Base-by-base conservation (phyloP, 129 eudicot genomes). In the Artemisia argyi region DNA sequence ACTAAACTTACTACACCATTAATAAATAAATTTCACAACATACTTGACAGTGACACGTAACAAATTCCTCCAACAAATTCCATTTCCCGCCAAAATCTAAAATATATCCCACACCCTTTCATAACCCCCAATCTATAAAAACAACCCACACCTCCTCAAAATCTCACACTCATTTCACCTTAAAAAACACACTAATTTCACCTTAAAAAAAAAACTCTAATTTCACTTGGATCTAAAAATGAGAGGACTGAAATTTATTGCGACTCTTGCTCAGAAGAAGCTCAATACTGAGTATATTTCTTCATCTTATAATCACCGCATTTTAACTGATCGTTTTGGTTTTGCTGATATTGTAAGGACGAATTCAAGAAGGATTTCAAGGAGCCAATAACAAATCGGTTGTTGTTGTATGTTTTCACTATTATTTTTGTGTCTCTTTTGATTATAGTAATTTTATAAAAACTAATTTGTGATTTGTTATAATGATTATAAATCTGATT, bases 371-470 rank as follows among this genome's bases (percentile, higher is more conserved):
- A 79, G 68, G 71, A 53, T 12, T 79, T 30, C 76, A 83, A 79
- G 81, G 87, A 83, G 76, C 87, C 46, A 69, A 83, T 19, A 79
- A 79, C 78, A 83, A 83, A 68, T 75, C 83, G 5, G 58, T 79
- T 50, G 32, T 79, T 48, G 55, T 53, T 46, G 83, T 83, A 75
- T 15, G 83, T 20, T 67, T 46, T 10, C 15, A 52, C 5, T 5
- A 19, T 51, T 59, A 24, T 11, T 20, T 54, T 7, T 60, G 12
- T 57, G 16, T 9, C 58, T 11, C 20, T 32, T 64, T 18, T 39
- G n/a, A 30, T 49, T 68, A 20, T 50, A 46, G n/a, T 28, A 35
- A 42, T 65, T 22, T 72, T 3, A 49, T 28, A 13, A 50, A 28
- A 28, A 42, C 11, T 10, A 66, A n/a, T n/a, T n/a, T n/a, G n/a